Percentiles rank a stretch among this genome's conserved stretches.
phyloP scores from a whole-genome alignment of 495 filamentous ascomycete genomes.

The Choiromyces venosus region DNA sequence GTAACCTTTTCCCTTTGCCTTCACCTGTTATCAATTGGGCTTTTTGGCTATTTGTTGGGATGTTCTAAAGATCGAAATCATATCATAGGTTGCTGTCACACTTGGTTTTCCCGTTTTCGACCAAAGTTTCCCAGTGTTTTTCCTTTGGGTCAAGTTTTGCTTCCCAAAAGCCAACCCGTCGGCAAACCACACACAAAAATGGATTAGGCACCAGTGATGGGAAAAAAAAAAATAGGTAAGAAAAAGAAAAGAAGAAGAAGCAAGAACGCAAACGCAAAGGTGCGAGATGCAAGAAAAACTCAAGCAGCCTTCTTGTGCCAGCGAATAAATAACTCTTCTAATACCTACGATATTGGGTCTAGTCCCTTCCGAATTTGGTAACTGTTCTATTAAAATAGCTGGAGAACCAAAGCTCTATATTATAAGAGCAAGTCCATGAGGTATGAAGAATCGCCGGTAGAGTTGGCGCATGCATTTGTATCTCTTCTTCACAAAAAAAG shows the following conservation, averaged over 20 bases:
- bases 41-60: background rate
- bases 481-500: too few species aligned
- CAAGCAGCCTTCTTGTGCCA: background rate
- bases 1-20: background rate
- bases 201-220: background rate
- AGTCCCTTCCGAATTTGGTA: background rate
- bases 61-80: background rate
- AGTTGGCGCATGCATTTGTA: background rate
- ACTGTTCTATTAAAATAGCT: slow-evolving; percentile 1
- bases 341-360: background rate
- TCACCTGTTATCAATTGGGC: background rate
- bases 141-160: background rate
- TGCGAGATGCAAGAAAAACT: background rate
- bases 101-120: background rate
- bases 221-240: background rate
- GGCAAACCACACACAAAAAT: background rate
- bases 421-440: background rate
- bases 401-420: background rate
- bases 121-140: background rate
- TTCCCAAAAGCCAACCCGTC: background rate
- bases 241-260: background rate
- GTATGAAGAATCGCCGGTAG: background rate
- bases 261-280: background rate
- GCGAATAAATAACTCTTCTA: slow-evolving; percentile 2
- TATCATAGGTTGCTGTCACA: background rate